Evolutionary conservation across 2,329 filamentous ascomycete species (phyloP).

Genomic region (Diaporthe citri): DNA sequence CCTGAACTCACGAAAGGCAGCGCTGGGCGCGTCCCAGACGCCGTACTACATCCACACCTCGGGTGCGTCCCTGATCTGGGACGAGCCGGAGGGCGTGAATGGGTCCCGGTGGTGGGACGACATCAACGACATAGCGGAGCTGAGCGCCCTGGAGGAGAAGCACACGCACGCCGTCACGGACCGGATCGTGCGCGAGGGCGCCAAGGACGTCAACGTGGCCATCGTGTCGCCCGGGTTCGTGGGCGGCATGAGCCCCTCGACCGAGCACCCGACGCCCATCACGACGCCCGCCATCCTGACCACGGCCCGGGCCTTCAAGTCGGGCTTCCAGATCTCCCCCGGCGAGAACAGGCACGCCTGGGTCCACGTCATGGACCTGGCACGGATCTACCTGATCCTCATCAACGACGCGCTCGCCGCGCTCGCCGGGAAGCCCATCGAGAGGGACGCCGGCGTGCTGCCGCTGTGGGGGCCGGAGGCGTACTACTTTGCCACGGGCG

Average conservation of each 20-base stretch:
- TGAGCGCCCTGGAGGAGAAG: slow-evolving; percentile 35
- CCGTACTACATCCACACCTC: slow-evolving; percentile 43
- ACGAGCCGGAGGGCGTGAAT: slow-evolving; percentile 36
- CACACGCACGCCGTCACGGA: slow-evolving; percentile 43
- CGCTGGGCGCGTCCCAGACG: neutral
- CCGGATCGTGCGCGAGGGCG: slow-evolving; percentile 37
- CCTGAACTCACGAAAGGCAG: slow-evolving; percentile 15
- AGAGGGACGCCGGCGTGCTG: neutral
- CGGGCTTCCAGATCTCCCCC: slow-evolving; percentile 40
- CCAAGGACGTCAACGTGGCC: slow-evolving; percentile 41
- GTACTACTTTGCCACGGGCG: slow-evolving; percentile 42
- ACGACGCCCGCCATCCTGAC: slow-evolving; percentile 39
- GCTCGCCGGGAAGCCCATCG: slow-evolving; percentile 36
- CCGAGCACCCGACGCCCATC: slow-evolving; percentile 34
- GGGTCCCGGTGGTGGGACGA: slow-evolving; percentile 42
- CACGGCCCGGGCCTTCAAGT: slow-evolving; percentile 40
- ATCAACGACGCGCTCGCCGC: slow-evolving; percentile 39
- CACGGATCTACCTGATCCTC: slow-evolving; percentile 39
- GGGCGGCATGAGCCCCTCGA: slow-evolving; percentile 36
- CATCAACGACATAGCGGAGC: slow-evolving; percentile 38
- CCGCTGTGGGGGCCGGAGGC: slow-evolving; percentile 42
- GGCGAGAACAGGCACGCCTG: slow-evolving; percentile 41
- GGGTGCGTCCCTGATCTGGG: slow-evolving; percentile 42
- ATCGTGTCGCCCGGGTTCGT: slow-evolving; percentile 40
- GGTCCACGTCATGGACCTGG: slow-evolving; percentile 42